phyloP scores from a whole-genome alignment of 78 protist genomes.

The Dictyostelium discoideum region DNA sequence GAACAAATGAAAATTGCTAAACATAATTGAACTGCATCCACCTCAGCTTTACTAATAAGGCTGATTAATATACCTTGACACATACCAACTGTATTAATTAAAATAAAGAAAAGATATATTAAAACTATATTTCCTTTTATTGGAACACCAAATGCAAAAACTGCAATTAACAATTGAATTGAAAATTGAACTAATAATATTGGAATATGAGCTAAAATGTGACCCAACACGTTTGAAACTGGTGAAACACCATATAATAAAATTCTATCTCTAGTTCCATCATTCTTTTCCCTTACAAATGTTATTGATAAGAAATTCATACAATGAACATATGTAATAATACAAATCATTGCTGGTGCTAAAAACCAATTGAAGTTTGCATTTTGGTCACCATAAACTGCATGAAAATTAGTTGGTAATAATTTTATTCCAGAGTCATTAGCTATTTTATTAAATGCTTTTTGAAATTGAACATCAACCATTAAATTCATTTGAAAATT shows the following conservation, averaged over 20 bases:
- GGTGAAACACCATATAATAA: conserved; percentile 29
- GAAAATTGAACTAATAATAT: conserved; percentile 31
- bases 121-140: conserved; percentile 22
- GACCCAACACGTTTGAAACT: neutral
- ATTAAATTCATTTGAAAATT: neutral
- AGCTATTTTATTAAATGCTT: neutral
- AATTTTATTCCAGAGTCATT: neutral
- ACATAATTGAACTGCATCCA: conserved; percentile 45
- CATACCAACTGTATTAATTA: conserved; percentile 31
- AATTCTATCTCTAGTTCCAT: conserved; percentile 38
- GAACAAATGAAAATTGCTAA: neutral
- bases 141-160: conserved; percentile 10
- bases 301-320: neutral
- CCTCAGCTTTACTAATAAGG: neutral
- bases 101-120: neutral
- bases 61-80: neutral
- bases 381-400: conserved; percentile 30
- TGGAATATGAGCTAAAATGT: neutral
- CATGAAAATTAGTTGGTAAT: neutral
- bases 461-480: neutral
- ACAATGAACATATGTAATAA: neutral
- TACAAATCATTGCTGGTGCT: conserved; percentile 46
- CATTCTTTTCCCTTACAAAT: conserved; percentile 15
- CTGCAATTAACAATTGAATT: neutral
- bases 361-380: conserved; percentile 37